Evolutionary conservation across 345 rosid species (phyloP).

Genomic region (Boechera stricta): DNA sequence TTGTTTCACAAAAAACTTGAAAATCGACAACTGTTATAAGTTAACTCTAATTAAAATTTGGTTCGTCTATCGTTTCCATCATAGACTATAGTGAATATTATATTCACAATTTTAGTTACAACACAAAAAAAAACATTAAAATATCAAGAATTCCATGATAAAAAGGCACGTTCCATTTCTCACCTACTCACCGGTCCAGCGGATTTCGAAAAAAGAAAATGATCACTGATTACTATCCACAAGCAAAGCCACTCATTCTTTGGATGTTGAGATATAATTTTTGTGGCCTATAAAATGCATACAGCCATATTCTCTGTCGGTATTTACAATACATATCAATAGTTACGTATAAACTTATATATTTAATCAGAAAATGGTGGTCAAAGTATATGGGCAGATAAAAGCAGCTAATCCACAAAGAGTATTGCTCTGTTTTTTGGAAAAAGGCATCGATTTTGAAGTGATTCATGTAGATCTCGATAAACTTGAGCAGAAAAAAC

Average conservation of each 20-base stretch:
- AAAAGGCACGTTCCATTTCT: constrained; percentile 35
- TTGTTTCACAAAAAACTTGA: no score
- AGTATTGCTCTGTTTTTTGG: constrained; percentile 72
- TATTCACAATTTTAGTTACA: not conserved
- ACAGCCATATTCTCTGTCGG: not conserved
- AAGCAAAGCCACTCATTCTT: not conserved
- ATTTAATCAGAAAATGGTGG: constrained; percentile 55
- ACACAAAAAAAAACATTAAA: not conserved
- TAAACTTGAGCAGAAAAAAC: constrained; percentile 61
- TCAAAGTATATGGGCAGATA: constrained; percentile 67
- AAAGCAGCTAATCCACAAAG: constrained; percentile 75
- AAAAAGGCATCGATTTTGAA: constrained; percentile 69
- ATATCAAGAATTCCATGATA: not conserved
- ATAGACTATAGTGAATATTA: not conserved
- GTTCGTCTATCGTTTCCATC: not conserved
- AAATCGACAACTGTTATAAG: no score
- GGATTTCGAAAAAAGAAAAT: not conserved
- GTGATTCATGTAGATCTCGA: constrained; percentile 62
- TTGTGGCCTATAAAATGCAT: not conserved
- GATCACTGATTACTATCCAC: not conserved
- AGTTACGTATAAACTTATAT: not conserved
- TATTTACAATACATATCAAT: not conserved
- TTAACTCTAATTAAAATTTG: not conserved
- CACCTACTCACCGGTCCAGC: constrained; percentile 39
- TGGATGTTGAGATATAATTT: not conserved